A percentile compares a stretch with the other conserved stretches of the same genome.
These are phyloP conservation scores for Eutypella sp. DNA, from an alignment of 2,329 filamentous ascomycete species.

Conservation along the genomic window DNA sequence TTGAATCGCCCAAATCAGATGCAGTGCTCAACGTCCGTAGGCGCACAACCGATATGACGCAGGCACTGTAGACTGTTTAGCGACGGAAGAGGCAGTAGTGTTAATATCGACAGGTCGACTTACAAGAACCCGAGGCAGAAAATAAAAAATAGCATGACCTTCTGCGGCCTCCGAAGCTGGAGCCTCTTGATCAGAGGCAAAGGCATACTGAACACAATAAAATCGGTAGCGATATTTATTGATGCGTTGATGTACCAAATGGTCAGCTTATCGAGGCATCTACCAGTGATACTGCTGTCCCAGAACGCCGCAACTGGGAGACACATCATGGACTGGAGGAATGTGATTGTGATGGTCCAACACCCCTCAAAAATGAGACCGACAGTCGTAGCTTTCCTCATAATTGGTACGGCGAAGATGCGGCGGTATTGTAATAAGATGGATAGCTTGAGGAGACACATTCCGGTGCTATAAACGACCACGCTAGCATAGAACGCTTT, in stretches of 20 bases:
- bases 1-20: neutral
- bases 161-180: conserved; percentile 1
- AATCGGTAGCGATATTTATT: conserved; percentile 3
- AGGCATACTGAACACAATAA: conserved; percentile 2
- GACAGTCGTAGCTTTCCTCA: neutral
- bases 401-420: conserved; percentile 2
- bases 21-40: neutral
- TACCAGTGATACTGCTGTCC: neutral
- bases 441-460: conserved; percentile 3
- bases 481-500: conserved; percentile 2
- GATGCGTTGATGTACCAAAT: conserved; percentile 1
- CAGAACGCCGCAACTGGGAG: conserved; percentile 1
- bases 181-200: neutral
- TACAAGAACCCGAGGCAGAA: conserved; percentile 3
- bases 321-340: neutral
- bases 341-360: conserved; percentile 1
- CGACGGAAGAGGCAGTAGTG: neutral
- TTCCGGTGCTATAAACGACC: conserved; percentile 1
- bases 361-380: neutral
- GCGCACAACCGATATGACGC: conserved; percentile 2
- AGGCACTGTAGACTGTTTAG: neutral
- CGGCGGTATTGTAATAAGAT: conserved; percentile 4
- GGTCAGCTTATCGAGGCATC: neutral
- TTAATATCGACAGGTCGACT: neutral
- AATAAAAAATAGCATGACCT: conserved; percentile 1